These are phyloP conservation scores for Danielozyma ontarioensis DNA, from an alignment of 805 yeast genomes.

Conservation along the genomic window DNA sequence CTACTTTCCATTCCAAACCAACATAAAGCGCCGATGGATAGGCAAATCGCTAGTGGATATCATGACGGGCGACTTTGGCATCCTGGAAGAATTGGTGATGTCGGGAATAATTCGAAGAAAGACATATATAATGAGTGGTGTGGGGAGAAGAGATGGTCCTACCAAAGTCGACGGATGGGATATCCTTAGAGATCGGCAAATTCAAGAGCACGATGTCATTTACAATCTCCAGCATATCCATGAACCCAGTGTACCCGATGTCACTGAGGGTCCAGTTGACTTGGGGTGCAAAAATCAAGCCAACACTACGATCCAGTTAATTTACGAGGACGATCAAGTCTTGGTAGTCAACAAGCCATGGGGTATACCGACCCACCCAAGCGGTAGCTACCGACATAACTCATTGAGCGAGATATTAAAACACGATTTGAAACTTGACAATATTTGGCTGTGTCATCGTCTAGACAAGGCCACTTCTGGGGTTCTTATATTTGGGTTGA, in stretches of 20 bases:
- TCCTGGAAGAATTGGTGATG: conserved; percentile 14
- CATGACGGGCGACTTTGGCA: conserved; percentile 31
- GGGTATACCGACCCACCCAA: conserved; percentile 53
- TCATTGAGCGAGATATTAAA: conserved; percentile 39
- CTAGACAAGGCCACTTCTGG: conserved; percentile 52
- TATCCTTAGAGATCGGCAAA: conserved; percentile 5
- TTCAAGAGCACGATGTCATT: conserved; percentile 23
- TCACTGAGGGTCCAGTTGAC: conserved; percentile 6
- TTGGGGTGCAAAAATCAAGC: neutral
- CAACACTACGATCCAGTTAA: conserved; percentile 13
- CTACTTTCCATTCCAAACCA: conserved; percentile 24
- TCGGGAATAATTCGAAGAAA: conserved; percentile 18
- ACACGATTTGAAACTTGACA: conserved; percentile 15
- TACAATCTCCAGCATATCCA: conserved; percentile 36
- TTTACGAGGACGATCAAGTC: conserved; percentile 32
- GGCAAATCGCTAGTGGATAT: conserved; percentile 27
- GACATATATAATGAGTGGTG: conserved; percentile 20
- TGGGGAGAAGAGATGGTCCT: conserved; percentile 13
- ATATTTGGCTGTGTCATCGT: conserved; percentile 44
- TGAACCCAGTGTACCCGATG: conserved; percentile 36
- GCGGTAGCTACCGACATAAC: conserved; percentile 40
- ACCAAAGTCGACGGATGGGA: conserved; percentile 17
- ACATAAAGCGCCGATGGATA: conserved; percentile 35
- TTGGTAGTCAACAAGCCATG: conserved; percentile 47
- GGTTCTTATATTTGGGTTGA: conserved; percentile 39